These are phyloP conservation scores for Copromyces sp. DNA, from an alignment of 495 filamentous ascomycete genomes.

Conservation along the genomic window DNA sequence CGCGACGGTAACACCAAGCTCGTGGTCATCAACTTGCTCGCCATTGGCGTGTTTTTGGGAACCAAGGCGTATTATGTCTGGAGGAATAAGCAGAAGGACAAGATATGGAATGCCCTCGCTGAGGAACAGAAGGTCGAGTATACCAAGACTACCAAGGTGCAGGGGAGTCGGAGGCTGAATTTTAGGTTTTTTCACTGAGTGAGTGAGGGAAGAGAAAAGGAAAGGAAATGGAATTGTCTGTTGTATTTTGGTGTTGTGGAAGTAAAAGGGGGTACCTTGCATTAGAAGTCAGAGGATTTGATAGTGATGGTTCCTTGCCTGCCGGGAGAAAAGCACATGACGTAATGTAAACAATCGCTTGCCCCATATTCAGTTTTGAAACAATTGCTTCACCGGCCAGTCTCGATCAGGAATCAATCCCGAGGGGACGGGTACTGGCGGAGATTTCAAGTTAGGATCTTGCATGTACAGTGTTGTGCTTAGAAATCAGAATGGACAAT, in stretches of 20 bases:
- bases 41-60: conserved; percentile 23
- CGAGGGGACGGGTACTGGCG: neutral
- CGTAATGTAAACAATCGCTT: neutral
- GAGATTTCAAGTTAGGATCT: neutral
- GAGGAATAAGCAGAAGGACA: conserved; percentile 31
- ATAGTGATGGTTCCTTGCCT: neutral
- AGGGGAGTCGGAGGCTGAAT: conserved; percentile 35
- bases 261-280: too few relatives aligned
- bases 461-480: neutral
- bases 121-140: conserved; percentile 30
- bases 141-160: conserved; percentile 23
- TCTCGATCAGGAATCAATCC: neutral
- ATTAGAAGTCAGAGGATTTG: too few relatives aligned
- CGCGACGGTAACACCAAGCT: conserved; percentile 54
- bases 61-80: conserved; percentile 37
- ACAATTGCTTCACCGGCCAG: neutral
- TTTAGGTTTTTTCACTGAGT: conserved; percentile 33
- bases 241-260: neutral
- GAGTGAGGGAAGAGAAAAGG: neutral
- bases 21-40: conserved; percentile 38
- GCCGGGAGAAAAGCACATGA: neutral
- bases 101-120: conserved; percentile 30
- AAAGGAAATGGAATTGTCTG: neutral
- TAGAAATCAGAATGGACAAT: neutral
- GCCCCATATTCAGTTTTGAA: neutral